Conservation (phyloP, 371 early-diverging fungal species). For the Chytridiales sp. region DNA sequence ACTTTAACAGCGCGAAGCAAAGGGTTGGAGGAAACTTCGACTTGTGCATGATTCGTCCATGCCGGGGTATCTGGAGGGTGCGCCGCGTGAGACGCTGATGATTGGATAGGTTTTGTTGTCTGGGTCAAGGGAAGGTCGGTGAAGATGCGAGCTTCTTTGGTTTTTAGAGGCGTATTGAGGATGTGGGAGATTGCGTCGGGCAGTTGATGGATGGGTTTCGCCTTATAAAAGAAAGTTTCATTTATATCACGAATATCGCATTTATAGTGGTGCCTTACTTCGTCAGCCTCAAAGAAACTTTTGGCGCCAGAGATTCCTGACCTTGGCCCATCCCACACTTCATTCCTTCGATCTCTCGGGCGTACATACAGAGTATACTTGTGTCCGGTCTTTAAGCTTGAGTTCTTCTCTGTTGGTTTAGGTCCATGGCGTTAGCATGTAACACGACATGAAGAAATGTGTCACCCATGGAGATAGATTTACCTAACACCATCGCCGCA, state of each 20-base stretch:
- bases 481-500: conserved; percentile 64
- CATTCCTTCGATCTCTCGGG: conserved; percentile 68
- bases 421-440: too few species aligned
- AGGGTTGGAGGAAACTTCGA: conserved; percentile 10
- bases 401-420: conserved; percentile 27
- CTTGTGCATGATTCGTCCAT: too few species aligned
- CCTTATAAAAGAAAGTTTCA: not conserved
- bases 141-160: conserved; percentile 19
- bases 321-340: conserved; percentile 92
- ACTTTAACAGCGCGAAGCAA: conserved; percentile 24
- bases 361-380: conserved; percentile 85
- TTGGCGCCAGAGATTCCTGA: conserved; percentile 67
- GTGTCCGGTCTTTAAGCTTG: conserved; percentile 55
- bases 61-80: conserved; percentile 22
- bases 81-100: conserved; percentile 18
- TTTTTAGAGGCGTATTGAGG: not conserved
- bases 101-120: conserved; percentile 13
- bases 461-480: not conserved
- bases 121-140: conserved; percentile 34
- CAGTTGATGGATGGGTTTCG: conserved; percentile 12
- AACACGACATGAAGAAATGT: too few species aligned
- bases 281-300: conserved; percentile 81
- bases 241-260: not conserved
- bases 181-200: not conserved
- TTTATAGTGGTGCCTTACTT: conserved; percentile 49